These are phyloP conservation scores for Alnus rubra DNA, from an alignment of 306 rosid species.

Conservation along the genomic window DNA sequence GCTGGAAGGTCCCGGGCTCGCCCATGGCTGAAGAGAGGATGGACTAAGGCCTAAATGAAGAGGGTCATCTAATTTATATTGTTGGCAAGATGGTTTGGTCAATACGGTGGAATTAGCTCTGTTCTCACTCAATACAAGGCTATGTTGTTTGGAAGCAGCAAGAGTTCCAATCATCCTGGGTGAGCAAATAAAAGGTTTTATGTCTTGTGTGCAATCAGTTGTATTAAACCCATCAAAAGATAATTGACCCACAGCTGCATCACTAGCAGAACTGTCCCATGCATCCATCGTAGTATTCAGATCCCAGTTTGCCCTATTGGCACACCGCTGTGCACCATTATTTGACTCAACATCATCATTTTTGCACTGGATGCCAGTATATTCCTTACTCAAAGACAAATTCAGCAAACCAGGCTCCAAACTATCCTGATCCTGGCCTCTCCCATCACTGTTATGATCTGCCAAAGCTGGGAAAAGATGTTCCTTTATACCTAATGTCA, in stretches of 20 bases:
- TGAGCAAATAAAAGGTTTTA: slow-evolving; percentile 33
- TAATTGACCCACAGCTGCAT: slow-evolving; percentile 39
- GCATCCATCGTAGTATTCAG: slow-evolving; percentile 93
- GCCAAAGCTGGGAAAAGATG: slow-evolving; percentile 37
- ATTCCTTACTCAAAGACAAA: slow-evolving; percentile 66
- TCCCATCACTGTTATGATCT: slow-evolving; percentile 25
- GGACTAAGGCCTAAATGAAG: slow-evolving; percentile 42
- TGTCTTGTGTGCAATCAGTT: slow-evolving; percentile 24
- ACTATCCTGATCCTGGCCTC: slow-evolving; percentile 31
- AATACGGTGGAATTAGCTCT: slow-evolving; percentile 23
- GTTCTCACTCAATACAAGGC: slow-evolving; percentile 21
- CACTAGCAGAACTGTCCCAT: slow-evolving; percentile 66
- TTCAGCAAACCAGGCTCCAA: slow-evolving; percentile 50
- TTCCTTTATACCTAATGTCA: slow-evolving; percentile 54
- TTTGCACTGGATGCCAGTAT: slow-evolving; percentile 31
- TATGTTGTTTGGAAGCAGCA: slow-evolving; percentile 29
- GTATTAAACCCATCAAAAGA: slow-evolving; percentile 32
- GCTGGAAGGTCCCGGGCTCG: slow-evolving; percentile 35
- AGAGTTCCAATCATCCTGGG: slow-evolving; percentile 27
- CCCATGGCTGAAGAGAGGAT: slow-evolving; percentile 27
- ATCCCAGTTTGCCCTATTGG: slow-evolving; percentile 93
- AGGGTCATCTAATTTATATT: slow-evolving; percentile 22
- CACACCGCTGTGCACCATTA: slow-evolving; percentile 29
- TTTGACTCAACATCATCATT: slow-evolving; percentile 32
- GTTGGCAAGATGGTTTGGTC: slow-evolving; percentile 31